A percentile compares a stretch with the other conserved stretches of the same genome.
phyloP scores from a whole-genome alignment of 495 filamentous ascomycete genomes.

The Achaetomiella virescens region DNA sequence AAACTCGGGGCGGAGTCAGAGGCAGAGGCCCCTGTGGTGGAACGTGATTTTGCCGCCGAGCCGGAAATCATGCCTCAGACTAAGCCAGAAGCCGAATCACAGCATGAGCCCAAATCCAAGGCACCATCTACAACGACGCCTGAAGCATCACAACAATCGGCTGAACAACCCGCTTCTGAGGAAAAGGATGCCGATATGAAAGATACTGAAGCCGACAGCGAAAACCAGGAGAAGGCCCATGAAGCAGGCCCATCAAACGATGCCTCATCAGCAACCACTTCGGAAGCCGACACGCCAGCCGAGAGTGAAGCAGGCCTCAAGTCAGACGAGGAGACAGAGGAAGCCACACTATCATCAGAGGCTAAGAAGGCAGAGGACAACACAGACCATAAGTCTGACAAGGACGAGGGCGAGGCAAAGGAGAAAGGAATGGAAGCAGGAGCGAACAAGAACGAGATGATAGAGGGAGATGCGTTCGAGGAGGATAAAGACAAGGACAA shows the following conservation, averaged over 20 bases:
- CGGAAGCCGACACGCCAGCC: neutral
- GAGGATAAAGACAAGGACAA: conserved; percentile 1
- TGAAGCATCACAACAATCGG: neutral
- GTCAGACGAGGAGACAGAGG: neutral
- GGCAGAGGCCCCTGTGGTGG: neutral
- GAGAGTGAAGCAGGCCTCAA: neutral
- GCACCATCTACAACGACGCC: neutral
- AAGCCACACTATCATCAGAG: neutral
- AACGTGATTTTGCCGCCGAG: conserved; percentile 1
- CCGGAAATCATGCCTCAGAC: neutral
- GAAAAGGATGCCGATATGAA: neutral
- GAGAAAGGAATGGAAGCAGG: neutral
- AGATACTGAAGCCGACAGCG: neutral
- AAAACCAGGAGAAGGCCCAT: neutral
- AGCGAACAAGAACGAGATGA: neutral
- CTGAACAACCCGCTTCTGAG: neutral
- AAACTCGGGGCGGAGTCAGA: neutral
- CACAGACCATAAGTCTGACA: neutral
- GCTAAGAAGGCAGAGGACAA: neutral
- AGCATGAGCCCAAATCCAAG: neutral
- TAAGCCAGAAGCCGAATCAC: neutral
- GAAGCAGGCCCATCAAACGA: neutral
- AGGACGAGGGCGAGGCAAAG: conserved; percentile 14
- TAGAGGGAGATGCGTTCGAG: neutral
- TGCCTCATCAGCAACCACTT: neutral